Conservation (phyloP, 1,284 basidiomycete genomes). For the Tilletia setariae region DNA sequence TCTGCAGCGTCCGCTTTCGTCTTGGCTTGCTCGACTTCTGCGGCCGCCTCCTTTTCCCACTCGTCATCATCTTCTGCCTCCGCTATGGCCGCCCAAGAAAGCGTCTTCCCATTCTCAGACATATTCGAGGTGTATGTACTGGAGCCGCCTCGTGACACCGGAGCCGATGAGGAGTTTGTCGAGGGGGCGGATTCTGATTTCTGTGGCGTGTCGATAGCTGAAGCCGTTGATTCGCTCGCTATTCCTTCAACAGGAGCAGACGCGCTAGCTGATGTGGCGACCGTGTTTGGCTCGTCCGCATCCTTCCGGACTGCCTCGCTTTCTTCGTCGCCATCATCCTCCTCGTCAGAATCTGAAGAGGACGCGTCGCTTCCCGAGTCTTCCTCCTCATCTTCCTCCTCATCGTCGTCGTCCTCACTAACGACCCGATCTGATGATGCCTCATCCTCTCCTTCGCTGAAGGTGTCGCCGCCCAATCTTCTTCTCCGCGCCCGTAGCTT, state of each 20-base stretch:
- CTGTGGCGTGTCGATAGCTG: not conserved
- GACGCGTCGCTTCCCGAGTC: not conserved
- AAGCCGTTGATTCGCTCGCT: not conserved
- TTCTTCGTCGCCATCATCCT: not conserved
- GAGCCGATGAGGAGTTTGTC: too few relatives aligned
- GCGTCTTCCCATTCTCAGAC: not conserved
- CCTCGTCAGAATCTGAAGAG: not conserved
- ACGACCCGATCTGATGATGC: not conserved
- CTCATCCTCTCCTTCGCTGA: constrained; percentile 8
- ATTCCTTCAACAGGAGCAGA: not conserved
- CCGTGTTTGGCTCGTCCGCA: not conserved
- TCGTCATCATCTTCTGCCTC: constrained; percentile 6
- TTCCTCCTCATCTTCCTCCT: constrained; percentile 1
- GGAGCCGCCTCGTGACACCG: too few relatives aligned
- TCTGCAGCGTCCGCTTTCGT: not conserved
- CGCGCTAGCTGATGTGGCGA: not conserved
- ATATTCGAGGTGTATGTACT: too few relatives aligned
- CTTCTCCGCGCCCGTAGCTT: constrained; percentile 11
- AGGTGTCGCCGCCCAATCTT: not conserved
- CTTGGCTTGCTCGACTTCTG: not conserved
- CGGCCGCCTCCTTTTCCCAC: not conserved
- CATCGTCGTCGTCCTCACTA: not conserved
- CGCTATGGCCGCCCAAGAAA: constrained; percentile 6
- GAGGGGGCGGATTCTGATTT: not conserved
- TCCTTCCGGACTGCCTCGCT: not conserved